A percentile compares a stretch with the other conserved stretches of the same genome.
Conservation (phyloP, 371 early-diverging fungal genomes). For the Chytridium lagenaria region DNA sequence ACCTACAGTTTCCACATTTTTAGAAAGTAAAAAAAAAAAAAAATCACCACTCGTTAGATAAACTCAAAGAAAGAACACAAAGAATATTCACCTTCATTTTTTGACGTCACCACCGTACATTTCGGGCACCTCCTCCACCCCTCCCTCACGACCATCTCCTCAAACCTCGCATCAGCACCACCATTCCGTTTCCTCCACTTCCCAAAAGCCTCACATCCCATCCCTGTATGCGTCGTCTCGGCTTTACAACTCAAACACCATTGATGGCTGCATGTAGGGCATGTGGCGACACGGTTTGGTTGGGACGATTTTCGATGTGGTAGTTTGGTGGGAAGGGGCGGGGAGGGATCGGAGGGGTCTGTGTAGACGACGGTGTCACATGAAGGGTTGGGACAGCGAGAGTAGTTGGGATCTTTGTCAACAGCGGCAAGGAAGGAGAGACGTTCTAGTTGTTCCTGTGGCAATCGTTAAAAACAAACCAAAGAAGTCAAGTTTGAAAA, state of each 20-base stretch:
- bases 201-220: slow-evolving; percentile 23
- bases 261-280: slow-evolving; percentile 11
- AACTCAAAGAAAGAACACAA: no score
- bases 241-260: slow-evolving; percentile 30
- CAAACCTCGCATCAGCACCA: slow-evolving; percentile 24
- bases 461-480: neutral
- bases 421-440: slow-evolving; percentile 19
- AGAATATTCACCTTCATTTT: slow-evolving; percentile 22
- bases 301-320: neutral
- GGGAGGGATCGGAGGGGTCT: slow-evolving; percentile 1
- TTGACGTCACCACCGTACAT: slow-evolving; percentile 25
- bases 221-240: slow-evolving; percentile 30
- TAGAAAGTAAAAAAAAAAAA: no score
- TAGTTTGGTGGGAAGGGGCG: neutral
- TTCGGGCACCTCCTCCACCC: slow-evolving; percentile 33
- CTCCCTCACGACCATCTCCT: slow-evolving; percentile 30
- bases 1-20: slow-evolving; percentile 9
- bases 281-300: neutral
- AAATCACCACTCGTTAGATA: no score
- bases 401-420: slow-evolving; percentile 18
- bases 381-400: slow-evolving; percentile 21
- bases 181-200: slow-evolving; percentile 7
- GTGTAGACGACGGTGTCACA: slow-evolving; percentile 29
- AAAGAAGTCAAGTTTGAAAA: neutral
- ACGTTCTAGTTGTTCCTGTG: slow-evolving; percentile 24